Evolutionary conservation across 2,329 filamentous ascomycete genomes (phyloP).

Genomic region (Epichloe festucae): DNA sequence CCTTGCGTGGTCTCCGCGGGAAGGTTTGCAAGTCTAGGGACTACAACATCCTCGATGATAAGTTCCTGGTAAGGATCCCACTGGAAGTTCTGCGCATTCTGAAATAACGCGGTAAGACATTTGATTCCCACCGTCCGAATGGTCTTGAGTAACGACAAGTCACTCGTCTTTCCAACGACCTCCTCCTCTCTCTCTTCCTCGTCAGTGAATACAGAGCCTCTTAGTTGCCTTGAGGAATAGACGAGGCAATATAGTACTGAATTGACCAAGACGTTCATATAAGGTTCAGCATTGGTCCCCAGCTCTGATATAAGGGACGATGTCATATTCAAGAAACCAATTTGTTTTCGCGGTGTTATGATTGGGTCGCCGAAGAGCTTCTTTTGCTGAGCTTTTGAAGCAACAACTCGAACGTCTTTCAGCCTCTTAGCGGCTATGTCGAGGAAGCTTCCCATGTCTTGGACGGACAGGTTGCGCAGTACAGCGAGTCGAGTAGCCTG

Average conservation of each 20-base stretch:
- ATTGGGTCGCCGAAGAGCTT: constrained; percentile 44
- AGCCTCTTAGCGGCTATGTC: constrained; percentile 67
- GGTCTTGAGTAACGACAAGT: constrained; percentile 48
- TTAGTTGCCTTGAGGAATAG: constrained; percentile 49
- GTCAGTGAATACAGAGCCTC: constrained; percentile 22
- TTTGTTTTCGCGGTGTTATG: constrained; percentile 62
- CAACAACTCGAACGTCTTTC: constrained; percentile 44
- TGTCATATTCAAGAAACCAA: constrained; percentile 86
- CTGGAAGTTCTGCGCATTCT: constrained; percentile 54
- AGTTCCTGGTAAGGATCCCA: constrained; percentile 59
- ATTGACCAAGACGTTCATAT: constrained; percentile 56
- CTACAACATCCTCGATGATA: constrained; percentile 64
- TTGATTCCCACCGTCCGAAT: constrained; percentile 66
- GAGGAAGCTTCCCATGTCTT: constrained; percentile 70
- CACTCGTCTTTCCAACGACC: constrained; percentile 30
- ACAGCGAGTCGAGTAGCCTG: constrained; percentile 71
- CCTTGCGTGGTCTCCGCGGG: constrained; percentile 80
- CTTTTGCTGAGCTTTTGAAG: constrained; percentile 33
- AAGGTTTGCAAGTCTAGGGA: constrained; percentile 64
- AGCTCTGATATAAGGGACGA: constrained; percentile 77
- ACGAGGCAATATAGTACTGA: constrained; percentile 73
- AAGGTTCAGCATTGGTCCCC: constrained; percentile 57
- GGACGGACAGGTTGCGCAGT: constrained; percentile 60
- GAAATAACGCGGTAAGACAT: constrained; percentile 68
- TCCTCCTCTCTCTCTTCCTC: constrained; percentile 24